phyloP scores from a whole-genome alignment of 768 basidiomycete species.

The Lactarius hatsudake region DNA sequence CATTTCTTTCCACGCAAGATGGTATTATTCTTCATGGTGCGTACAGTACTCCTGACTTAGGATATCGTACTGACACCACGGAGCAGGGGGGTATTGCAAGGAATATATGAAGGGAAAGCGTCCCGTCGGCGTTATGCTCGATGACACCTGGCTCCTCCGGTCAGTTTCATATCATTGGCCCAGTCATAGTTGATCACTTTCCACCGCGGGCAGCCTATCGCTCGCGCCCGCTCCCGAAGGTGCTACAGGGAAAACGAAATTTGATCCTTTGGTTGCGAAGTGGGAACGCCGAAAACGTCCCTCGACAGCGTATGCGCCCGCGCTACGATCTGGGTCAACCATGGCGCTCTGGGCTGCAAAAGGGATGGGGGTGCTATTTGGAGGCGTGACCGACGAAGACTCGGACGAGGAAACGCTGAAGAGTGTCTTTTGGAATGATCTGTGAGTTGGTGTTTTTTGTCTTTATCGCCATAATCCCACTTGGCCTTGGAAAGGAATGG shows the following conservation, averaged over 20 bases:
- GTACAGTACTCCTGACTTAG: conserved; percentile 9
- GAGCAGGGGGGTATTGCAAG: conserved; percentile 83
- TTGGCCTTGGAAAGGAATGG: conserved; percentile 51
- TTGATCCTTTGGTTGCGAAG: conserved; percentile 56
- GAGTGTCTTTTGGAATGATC: conserved; percentile 83
- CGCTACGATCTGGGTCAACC: conserved; percentile 75
- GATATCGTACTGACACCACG: not conserved
- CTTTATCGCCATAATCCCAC: not conserved
- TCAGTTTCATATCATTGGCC: conserved; percentile 34
- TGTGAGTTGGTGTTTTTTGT: conserved; percentile 45
- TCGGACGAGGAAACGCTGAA: conserved; percentile 79
- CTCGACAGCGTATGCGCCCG: conserved; percentile 67
- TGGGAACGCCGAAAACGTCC: conserved; percentile 84
- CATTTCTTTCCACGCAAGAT: conserved; percentile 73
- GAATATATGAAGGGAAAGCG: conserved; percentile 85
- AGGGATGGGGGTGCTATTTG: conserved; percentile 75
- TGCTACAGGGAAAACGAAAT: conserved; percentile 37
- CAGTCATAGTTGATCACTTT: not conserved
- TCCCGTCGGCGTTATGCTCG: conserved; percentile 80
- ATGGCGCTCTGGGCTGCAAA: conserved; percentile 79
- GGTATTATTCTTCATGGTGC: conserved; percentile 78
- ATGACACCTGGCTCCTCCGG: conserved; percentile 88
- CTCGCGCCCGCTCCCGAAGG: conserved; percentile 23
- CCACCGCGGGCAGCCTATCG: not conserved
- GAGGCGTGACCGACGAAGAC: conserved; percentile 88